These are phyloP conservation scores for Rhizophora mangle DNA, from an alignment of 345 rosid species.

Conservation along the genomic window DNA sequence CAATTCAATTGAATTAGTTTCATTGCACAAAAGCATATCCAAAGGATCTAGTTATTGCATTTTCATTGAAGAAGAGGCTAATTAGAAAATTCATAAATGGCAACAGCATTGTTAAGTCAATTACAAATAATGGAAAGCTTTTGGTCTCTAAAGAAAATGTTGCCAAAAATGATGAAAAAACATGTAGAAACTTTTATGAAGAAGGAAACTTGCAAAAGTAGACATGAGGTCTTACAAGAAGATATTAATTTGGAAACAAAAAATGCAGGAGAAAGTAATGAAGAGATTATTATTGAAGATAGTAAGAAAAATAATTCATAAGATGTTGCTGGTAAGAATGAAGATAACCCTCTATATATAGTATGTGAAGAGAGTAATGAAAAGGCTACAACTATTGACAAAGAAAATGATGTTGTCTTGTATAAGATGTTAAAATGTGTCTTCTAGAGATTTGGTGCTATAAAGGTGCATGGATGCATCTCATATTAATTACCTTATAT, in stretches of 20 bases:
- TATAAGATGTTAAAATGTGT: neutral
- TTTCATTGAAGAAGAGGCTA: constrained; percentile 9
- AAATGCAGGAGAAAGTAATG: no score
- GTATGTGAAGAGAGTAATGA: neutral
- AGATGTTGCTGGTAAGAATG: neutral
- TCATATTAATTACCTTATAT: neutral
- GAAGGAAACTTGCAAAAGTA: neutral
- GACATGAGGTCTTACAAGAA: no score
- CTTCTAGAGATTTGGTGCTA: constrained; percentile 15
- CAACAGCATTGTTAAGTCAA: neutral
- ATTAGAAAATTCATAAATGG: neutral
- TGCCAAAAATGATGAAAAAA: no score
- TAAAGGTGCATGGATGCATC: constrained; percentile 6
- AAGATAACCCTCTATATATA: neutral
- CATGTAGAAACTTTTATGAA: neutral
- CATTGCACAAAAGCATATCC: neutral
- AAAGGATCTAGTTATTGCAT: constrained; percentile 10
- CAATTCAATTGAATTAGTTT: no score
- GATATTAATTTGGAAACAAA: no score
- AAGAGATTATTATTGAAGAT: neutral
- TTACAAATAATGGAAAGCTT: neutral
- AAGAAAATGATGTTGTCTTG: constrained; percentile 3
- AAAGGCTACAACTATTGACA: neutral
- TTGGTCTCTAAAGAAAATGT: no score
- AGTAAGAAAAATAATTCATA: neutral